Evolutionary conservation across 805 yeast species (phyloP).

Genomic region (Yarrowia yakushimensis): DNA sequence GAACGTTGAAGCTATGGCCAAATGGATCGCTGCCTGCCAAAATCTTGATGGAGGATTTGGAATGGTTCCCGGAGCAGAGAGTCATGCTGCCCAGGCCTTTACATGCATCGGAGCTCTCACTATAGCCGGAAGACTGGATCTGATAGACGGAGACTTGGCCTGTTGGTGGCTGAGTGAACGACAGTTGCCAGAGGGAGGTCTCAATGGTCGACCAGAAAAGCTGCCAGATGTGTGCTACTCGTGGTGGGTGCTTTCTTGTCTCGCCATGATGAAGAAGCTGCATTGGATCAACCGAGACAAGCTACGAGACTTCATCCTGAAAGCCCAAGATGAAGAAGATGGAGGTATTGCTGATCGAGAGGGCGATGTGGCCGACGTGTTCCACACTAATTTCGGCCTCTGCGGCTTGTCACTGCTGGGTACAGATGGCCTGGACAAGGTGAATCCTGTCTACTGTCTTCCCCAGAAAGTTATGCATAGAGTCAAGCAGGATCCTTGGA

Average conservation of each 20-base stretch:
- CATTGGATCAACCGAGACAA: slow-evolving; percentile 74
- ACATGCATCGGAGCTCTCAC: slow-evolving; percentile 81
- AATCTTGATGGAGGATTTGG: slow-evolving; percentile 98
- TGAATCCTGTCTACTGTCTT: slow-evolving; percentile 87
- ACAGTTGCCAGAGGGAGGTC: slow-evolving; percentile 82
- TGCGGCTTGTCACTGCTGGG: slow-evolving; percentile 82
- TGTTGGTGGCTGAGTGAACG: slow-evolving; percentile 91
- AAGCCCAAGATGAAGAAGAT: slow-evolving; percentile 66
- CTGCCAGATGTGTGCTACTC: slow-evolving; percentile 96
- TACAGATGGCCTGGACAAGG: slow-evolving; percentile 51
- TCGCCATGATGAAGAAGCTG: slow-evolving; percentile 60
- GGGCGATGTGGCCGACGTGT: slow-evolving; percentile 88
- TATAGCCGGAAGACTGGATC: slow-evolving; percentile 56
- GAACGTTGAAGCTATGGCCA: slow-evolving; percentile 51
- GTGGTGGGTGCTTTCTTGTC: slow-evolving; percentile 91
- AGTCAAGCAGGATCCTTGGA: slow-evolving; percentile 20
- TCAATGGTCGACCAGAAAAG: slow-evolving; percentile 95
- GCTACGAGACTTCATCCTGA: slow-evolving; percentile 63
- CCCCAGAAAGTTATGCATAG: slow-evolving; percentile 49
- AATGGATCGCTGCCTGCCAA: slow-evolving; percentile 63
- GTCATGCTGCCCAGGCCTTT: slow-evolving; percentile 86
- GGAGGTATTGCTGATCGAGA: slow-evolving; percentile 96
- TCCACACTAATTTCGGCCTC: slow-evolving; percentile 85
- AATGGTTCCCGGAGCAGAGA: slow-evolving; percentile 87
- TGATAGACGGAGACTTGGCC: slow-evolving; percentile 44